Evolutionary conservation across 192 early-diverging fungal genomes (phyloP).

Genomic region (Podila minutissima): DNA sequence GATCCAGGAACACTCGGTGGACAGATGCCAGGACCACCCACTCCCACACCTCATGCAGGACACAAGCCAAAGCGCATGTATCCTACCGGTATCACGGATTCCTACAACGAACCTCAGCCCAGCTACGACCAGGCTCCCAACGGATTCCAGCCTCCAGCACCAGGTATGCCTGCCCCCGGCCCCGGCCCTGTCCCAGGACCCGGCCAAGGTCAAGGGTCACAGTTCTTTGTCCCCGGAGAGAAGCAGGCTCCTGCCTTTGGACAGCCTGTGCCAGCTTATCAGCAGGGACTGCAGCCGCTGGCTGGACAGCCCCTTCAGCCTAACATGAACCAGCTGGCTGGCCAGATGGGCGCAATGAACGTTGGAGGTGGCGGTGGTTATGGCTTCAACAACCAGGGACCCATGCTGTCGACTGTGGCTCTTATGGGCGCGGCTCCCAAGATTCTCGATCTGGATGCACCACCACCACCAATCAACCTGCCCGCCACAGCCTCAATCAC

Average conservation of each 20-base stretch:
- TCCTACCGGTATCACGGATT: slow-evolving; percentile 57
- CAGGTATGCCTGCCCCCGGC: slow-evolving; percentile 17
- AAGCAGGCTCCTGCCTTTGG: slow-evolving; percentile 29
- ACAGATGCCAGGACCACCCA: slow-evolving; percentile 22
- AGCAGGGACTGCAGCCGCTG: slow-evolving; percentile 21
- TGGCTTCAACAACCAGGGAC: slow-evolving; percentile 6
- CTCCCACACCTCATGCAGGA: slow-evolving; percentile 26
- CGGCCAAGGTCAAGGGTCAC: slow-evolving; percentile 25
- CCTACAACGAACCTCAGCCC: slow-evolving; percentile 48
- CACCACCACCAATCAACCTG: slow-evolving; percentile 58
- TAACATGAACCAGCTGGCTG: slow-evolving; percentile 15
- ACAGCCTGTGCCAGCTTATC: slow-evolving; percentile 28
- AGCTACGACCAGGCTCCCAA: slow-evolving; percentile 36
- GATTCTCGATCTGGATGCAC: slow-evolving; percentile 54
- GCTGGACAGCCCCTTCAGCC: slow-evolving; percentile 18
- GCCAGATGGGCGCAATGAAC: slow-evolving; percentile 40
- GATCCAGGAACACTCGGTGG: slow-evolving; percentile 8
- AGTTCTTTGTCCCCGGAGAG: slow-evolving; percentile 47
- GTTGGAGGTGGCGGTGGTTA: slow-evolving; percentile 18
- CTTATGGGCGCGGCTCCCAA: slow-evolving; percentile 62
- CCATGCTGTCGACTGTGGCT: slow-evolving; percentile 47
- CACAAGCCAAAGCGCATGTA: slow-evolving; percentile 63
- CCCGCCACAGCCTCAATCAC: slow-evolving; percentile 67
- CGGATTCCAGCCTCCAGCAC: slow-evolving; percentile 33
- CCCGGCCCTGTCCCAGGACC: slow-evolving; percentile 8